Percentiles rank a stretch among this genome's conserved stretches.
Conservation (phyloP, 345 rosid genomes). For the Boechera divaricarpa region DNA sequence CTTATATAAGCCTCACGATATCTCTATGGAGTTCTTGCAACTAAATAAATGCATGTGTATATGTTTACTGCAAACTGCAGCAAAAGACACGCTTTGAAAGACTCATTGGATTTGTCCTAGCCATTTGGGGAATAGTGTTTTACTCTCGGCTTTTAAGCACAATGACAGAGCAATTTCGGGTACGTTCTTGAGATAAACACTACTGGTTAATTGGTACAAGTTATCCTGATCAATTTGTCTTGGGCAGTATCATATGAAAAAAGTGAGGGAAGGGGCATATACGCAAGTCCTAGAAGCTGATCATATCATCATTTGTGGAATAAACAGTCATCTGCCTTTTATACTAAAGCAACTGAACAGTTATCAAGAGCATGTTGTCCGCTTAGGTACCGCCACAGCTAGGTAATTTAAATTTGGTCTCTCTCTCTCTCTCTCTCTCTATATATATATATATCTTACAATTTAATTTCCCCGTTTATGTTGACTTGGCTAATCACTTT, state of each 20-base stretch:
- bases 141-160: slow-evolving; percentile 94
- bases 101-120: slow-evolving; percentile 78
- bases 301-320: slow-evolving; percentile 92
- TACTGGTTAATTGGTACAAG: slow-evolving; percentile 11
- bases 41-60: slow-evolving; percentile 34
- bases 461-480: slow-evolving; percentile 16
- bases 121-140: slow-evolving; percentile 94
- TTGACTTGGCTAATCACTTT: slow-evolving; percentile 28
- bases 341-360: slow-evolving; percentile 87
- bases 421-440: not conserved
- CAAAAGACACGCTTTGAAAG: slow-evolving; percentile 89
- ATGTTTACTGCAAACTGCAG: slow-evolving; percentile 59
- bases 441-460: not conserved
- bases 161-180: slow-evolving; percentile 96
- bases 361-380: slow-evolving; percentile 87
- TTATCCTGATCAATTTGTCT: slow-evolving; percentile 37
- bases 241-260: slow-evolving; percentile 87
- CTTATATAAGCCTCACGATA: not conserved
- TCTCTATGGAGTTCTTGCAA: slow-evolving; percentile 24
- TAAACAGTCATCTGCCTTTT: slow-evolving; percentile 76
- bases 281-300: slow-evolving; percentile 88
- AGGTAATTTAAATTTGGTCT: slow-evolving; percentile 55
- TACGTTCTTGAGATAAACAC: slow-evolving; percentile 45
- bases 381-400: slow-evolving; percentile 89
- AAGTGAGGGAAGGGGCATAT: slow-evolving; percentile 90